phyloP scores from a whole-genome alignment of 257 asterid species.

The Solanum clarkiae region DNA sequence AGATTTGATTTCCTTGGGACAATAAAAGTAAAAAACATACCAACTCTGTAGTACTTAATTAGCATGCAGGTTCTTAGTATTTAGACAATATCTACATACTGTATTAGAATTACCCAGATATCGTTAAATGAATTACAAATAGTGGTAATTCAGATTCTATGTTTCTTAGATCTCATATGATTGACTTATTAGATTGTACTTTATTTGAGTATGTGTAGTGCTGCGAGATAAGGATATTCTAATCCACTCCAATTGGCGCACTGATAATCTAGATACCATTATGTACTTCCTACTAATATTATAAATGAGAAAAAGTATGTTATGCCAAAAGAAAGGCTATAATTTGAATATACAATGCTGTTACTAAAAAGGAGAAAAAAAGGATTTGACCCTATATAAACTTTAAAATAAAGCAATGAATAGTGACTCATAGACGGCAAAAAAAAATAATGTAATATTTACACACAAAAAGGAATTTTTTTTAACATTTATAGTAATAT shows the following conservation, averaged over 20 bases:
- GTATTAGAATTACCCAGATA: neutral
- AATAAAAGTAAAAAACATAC: neutral
- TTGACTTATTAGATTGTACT: neutral
- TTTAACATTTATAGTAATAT: neutral
- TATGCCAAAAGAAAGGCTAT: neutral
- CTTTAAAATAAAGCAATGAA: neutral
- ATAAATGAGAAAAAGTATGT: neutral
- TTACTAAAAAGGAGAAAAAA: neutral
- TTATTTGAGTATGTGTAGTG: neutral
- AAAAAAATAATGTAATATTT: neutral
- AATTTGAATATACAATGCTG: neutral
- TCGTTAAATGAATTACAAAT: neutral
- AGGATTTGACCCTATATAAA: neutral
- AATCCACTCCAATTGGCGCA: neutral
- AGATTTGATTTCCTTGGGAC: neutral
- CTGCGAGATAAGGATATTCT: neutral
- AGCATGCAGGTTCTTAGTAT: neutral
- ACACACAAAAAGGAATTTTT: neutral
- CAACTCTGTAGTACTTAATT: neutral
- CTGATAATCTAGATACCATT: neutral
- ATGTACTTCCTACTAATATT: neutral
- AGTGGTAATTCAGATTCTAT: neutral
- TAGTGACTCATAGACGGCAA: neutral
- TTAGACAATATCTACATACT: neutral
- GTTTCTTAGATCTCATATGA: neutral